Conservation (phyloP, 208 protist genomes). For the Wallacemonas sp. region DNA sequence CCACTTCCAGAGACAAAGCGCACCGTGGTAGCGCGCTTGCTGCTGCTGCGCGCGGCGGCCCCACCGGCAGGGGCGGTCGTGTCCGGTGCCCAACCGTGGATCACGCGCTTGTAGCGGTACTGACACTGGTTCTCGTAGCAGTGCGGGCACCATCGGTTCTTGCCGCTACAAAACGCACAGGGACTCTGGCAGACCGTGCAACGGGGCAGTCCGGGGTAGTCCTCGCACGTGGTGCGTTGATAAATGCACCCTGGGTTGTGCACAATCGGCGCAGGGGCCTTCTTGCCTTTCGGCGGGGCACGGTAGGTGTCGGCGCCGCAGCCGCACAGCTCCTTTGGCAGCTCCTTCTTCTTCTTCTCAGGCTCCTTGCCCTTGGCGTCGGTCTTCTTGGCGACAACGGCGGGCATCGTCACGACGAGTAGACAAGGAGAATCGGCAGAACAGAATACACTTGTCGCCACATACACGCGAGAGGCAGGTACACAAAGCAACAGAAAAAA, state of each 20-base stretch:
- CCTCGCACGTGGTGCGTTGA: constrained; percentile 81
- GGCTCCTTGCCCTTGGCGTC: constrained; percentile 37
- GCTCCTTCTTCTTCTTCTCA: constrained; percentile 68
- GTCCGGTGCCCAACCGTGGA: constrained; percentile 56
- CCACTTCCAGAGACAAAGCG: neutral
- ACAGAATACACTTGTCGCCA: neutral
- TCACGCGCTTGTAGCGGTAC: constrained; percentile 73
- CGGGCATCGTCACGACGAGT: constrained; percentile 34
- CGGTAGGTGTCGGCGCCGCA: constrained; percentile 87
- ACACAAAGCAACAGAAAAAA: too few relatives aligned
- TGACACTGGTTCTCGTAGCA: constrained; percentile 85
- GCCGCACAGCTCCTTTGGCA: constrained; percentile 75
- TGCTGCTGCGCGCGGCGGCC: neutral
- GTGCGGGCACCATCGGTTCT: constrained; percentile 84
- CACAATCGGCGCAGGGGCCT: constrained; percentile 43
- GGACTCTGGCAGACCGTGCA: constrained; percentile 73
- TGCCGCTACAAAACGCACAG: constrained; percentile 74
- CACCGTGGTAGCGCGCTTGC: constrained; percentile 12
- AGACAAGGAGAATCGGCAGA: neutral
- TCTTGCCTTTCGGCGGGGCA: constrained; percentile 82
- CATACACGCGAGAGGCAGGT: neutral
- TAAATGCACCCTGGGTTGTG: constrained; percentile 75
- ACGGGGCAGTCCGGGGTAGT: constrained; percentile 77
- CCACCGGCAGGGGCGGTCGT: neutral
- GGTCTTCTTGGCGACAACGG: constrained; percentile 1